Evolutionary conservation across 306 rosid genomes (phyloP), one percentile per base, ranked within the genome.

Genomic region (Fragaria ananassa): DNA sequence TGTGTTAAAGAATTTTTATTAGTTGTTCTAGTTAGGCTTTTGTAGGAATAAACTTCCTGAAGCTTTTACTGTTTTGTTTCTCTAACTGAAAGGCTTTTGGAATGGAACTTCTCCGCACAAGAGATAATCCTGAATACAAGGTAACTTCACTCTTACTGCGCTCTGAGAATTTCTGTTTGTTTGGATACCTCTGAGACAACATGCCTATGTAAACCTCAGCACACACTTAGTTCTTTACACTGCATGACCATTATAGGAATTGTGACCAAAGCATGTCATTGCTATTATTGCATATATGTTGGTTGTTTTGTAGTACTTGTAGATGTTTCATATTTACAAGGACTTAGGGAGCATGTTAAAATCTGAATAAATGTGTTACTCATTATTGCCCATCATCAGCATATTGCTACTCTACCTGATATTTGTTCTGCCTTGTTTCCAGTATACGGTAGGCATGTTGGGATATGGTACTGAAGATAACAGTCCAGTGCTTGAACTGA

Each of bases 391-490:
- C 29, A 50, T 25, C 60, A 4, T 73, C 31, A 41, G 42, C 27
- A 54, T 21, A 57, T 70, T 60, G 47, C 45, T 71, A 18, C 67
- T 73, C 17, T 21, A 56, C 45, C 45, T 79, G 37, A 58, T 51
- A 29, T 67, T 18, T 80, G 39, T 42, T 67, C 23, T 83, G 70
- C 21, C 15, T 54, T 42, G 17, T 51, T 27, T 58, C 35, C 44
- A 92, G 97, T 79, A 71, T 72, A 84, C 93, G 23, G 65, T 82
- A 23, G 97, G 96, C 49, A 69, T 83, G 61, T 51, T 92, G 79
- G 96, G 97, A 31, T 92, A 87, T 71, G 91, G 96, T 69, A 89
- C 91, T 57, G 96, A 92, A 87, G 91, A 89, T 69, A 88, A 87
- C 78, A 87, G 12, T 50, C 64, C 87, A 62, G 90, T 92, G 69